Evolutionary conservation across 345 rosid genomes (phyloP), one percentile per base, ranked within the genome.

Genomic region (Salix exigua): DNA sequence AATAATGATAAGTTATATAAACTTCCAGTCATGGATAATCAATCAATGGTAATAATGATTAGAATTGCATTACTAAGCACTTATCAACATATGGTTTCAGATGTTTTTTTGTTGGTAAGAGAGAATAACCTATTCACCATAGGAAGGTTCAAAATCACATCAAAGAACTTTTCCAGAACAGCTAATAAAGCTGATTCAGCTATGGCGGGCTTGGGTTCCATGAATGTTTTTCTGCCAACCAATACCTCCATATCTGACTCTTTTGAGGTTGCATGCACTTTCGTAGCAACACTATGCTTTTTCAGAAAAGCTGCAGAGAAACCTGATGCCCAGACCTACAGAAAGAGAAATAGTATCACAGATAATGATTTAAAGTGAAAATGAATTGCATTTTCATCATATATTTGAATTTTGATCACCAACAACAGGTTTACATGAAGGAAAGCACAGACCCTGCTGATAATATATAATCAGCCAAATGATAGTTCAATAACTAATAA

Each of bases 261-360:
- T 30, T 79, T 77, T 17, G 80, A 77, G 62, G 74, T 79, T 9
- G 67, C 38, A 17, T 77, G 74, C 67, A 88, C 93, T 84, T 91
- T 96, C 26, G 97, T 88, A 28, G 98, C 98, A 77, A 94, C 81
- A 25, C 98, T 96, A 46, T 77, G 79, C 84, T 94, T 96, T 82
- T 96, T 96, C 68, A 96, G 89, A 82, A 96, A 87, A 18, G 99
- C 99, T 1, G 99, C 99, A 7, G 93, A 92, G 84, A 94, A 96
- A 75, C 99, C 99, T 0, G 96, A 94, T 63, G 98, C 98, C 98
- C 98, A 96, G 44, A 94, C 99, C 99, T 96, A 21, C 25, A 7
- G 60, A 21, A 53, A 10, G 60, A 53, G 60, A 58, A 10, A 58
- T 17, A 13, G 62, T 8, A n/a, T 58, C 16, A 12, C 62, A 9